Conservation (phyloP, 495 filamentous ascomycete genomes). For the Aspergillus saccharolyticus region DNA sequence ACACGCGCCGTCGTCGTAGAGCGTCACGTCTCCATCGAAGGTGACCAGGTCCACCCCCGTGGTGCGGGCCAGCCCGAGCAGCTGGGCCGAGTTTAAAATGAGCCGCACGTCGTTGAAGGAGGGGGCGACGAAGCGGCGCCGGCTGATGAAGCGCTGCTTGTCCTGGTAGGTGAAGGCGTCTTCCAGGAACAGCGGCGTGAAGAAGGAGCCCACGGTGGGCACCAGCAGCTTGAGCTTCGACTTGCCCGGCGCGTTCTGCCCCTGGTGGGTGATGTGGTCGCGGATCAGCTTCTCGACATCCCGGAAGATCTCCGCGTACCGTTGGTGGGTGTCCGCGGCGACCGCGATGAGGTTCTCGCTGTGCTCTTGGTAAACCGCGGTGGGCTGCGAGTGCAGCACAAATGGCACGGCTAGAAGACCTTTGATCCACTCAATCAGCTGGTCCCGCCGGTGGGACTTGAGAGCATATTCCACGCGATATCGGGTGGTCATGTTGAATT, state of each 20-base stretch:
- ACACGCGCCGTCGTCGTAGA: constrained; percentile 88
- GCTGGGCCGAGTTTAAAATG: constrained; percentile 89
- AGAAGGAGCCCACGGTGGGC: constrained; percentile 83
- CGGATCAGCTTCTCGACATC: constrained; percentile 89
- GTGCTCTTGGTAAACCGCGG: constrained; percentile 63
- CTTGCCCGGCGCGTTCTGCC: constrained; percentile 51
- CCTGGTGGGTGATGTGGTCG: constrained; percentile 79
- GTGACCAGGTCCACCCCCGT: constrained; percentile 71
- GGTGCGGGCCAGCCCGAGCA: constrained; percentile 70
- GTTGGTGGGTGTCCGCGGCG: constrained; percentile 60
- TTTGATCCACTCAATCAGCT: constrained; percentile 77
- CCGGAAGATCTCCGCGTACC: constrained; percentile 91
- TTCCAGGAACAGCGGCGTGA: constrained; percentile 78
- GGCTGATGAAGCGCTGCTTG: constrained; percentile 75
- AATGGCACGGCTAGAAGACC: constrained; percentile 94
- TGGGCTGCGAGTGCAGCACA: constrained; percentile 92
- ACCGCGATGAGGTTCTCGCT: constrained; percentile 43
- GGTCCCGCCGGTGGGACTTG: constrained; percentile 77
- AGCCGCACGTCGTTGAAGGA: constrained; percentile 96
- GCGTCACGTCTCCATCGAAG: constrained; percentile 95
- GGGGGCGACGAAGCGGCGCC: constrained; percentile 87
- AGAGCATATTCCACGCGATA: constrained; percentile 81
- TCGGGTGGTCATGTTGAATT: constrained; percentile 69
- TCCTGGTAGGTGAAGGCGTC: constrained; percentile 93
- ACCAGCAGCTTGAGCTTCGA: constrained; percentile 94